Percentiles rank a stretch among this genome's conserved stretches.
These are phyloP conservation scores for Selaginella tamariscina DNA, from an alignment of 75 land plant species.

Conservation along the genomic window DNA sequence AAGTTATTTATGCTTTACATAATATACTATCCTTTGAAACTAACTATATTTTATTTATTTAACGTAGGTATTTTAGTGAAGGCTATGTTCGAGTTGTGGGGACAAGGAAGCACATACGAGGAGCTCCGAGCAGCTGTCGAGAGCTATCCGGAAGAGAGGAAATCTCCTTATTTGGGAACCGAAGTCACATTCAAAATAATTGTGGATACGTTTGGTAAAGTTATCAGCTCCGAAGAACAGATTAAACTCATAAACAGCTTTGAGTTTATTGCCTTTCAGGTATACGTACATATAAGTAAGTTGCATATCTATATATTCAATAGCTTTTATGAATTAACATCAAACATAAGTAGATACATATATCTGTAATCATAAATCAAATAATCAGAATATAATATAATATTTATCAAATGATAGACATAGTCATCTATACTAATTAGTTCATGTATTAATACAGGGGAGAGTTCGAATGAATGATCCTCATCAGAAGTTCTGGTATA, in stretches of 20 bases:
- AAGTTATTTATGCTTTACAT: too few species aligned
- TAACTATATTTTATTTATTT: background rate
- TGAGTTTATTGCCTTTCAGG: constrained; percentile 74
- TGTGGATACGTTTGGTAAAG: constrained; percentile 79
- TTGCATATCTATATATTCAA: too few species aligned
- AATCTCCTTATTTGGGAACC: constrained; percentile 48
- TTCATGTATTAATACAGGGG: constrained; percentile 64
- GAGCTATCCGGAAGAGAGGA: constrained; percentile 53
- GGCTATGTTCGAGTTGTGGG: constrained; percentile 86
- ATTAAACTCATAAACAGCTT: constrained; percentile 46
- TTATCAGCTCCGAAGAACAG: constrained; percentile 55
- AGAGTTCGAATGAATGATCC: constrained; percentile 62
- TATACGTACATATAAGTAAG: too few species aligned
- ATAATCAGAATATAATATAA: too few species aligned
- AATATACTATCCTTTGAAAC: too few species aligned
- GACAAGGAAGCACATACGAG: constrained; percentile 52
- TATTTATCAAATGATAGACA: too few species aligned
- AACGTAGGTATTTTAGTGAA: constrained; percentile 66
- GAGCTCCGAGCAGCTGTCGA: constrained; percentile 48
- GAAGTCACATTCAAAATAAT: constrained; percentile 55
- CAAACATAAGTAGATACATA: background rate
- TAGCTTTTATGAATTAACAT: background rate
- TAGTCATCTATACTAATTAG: too few species aligned
- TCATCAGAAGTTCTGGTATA: constrained; percentile 59
- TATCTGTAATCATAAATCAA: background rate